Percentiles rank a stretch among this genome's conserved stretches.
Conservation (phyloP, 169 alveolate genomes). For the Cryptosporidium viatorum region DNA sequence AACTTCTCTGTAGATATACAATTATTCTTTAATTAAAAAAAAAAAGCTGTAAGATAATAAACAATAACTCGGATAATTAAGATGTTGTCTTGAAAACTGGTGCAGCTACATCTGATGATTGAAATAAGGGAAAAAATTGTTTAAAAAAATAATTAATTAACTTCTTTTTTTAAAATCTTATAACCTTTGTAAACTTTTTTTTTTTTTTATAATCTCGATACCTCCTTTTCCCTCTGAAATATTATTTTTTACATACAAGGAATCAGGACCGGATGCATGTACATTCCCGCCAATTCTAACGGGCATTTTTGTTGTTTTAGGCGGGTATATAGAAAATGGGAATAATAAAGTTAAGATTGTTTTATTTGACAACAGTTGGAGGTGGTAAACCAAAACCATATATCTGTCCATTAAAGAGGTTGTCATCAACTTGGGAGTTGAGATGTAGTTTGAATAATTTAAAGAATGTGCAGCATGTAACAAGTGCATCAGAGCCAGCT, state of each 20-base stretch:
- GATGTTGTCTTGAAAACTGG: neutral
- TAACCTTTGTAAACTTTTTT: neutral
- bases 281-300: neutral
- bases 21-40: neutral
- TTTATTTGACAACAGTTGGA: slow-evolving; percentile 17
- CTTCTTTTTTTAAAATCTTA: neutral
- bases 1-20: neutral
- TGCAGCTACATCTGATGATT: neutral
- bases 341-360: neutral
- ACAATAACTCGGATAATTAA: neutral
- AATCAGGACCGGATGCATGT: neutral
- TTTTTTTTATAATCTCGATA: neutral
- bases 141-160: too few relatives aligned
- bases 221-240: neutral
- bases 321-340: too few relatives aligned
- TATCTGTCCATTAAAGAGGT: slow-evolving; percentile 52
- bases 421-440: slow-evolving; percentile 38
- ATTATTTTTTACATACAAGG: neutral
- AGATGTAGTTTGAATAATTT: slow-evolving; percentile 81
- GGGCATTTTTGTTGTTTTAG: neutral
- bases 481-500: slow-evolving; percentile 98
- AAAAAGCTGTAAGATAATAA: neutral
- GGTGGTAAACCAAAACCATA: slow-evolving; percentile 49
- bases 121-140: too few relatives aligned
- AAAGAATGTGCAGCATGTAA: slow-evolving; percentile 95